These are phyloP conservation scores for Paratrypanosoma confusum DNA, from an alignment of 208 protist genomes.

Conservation along the genomic window DNA sequence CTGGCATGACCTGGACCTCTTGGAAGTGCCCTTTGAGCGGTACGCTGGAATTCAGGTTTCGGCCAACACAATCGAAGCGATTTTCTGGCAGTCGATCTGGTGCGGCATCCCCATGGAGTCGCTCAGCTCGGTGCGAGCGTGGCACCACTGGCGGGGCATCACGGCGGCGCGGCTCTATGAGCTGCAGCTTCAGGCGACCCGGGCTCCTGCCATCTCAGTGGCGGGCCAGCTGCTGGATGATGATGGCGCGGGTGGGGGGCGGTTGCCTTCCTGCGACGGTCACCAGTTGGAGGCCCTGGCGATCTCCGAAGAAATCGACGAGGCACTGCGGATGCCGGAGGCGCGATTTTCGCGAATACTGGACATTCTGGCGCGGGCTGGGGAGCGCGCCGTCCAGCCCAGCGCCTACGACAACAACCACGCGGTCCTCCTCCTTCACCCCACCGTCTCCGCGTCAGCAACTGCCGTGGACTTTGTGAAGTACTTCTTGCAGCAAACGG, in stretches of 20 bases:
- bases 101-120: conserved; percentile 14
- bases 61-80: conserved; percentile 43
- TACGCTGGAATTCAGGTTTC: conserved; percentile 58
- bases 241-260: conserved; percentile 28
- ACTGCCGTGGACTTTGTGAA: conserved; percentile 16
- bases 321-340: no score
- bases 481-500: conserved; percentile 16
- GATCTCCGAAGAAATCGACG: no score
- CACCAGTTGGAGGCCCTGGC: no score
- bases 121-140: conserved; percentile 7
- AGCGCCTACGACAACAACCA: conserved; percentile 18
- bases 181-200: not conserved
- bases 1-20: conserved; percentile 46
- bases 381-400: not conserved
- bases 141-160: not conserved
- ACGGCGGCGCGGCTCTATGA: not conserved
- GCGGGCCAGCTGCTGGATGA: conserved; percentile 13
- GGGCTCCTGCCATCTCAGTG: conserved; percentile 5
- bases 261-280: no score
- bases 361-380: not conserved
- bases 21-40: conserved; percentile 31
- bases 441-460: conserved; percentile 21
- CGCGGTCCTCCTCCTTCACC: conserved; percentile 50
- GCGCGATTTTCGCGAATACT: no score
- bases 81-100: conserved; percentile 58